phyloP scores from a whole-genome alignment of 2,329 filamentous ascomycete species.

The Xylaria multiplex region DNA sequence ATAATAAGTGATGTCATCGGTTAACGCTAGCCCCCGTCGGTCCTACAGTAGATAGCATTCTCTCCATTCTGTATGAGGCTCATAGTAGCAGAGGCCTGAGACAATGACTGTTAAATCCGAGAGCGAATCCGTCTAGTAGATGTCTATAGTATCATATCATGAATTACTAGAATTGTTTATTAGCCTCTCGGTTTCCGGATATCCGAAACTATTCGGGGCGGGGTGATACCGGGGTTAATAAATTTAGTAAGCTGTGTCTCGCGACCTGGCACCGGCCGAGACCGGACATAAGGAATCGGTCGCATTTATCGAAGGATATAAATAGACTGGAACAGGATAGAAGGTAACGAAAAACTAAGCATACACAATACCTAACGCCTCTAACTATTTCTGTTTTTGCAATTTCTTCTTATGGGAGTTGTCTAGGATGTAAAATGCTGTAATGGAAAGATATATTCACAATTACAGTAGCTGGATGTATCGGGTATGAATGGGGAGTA shows the following conservation, averaged over 20 bases:
- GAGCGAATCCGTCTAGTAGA: slow-evolving; percentile 7
- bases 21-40: neutral
- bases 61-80: neutral
- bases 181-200: slow-evolving; percentile 4
- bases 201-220: neutral
- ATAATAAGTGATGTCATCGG: slow-evolving; percentile 4
- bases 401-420: too few relatives aligned
- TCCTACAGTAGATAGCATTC: neutral
- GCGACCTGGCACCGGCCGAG: slow-evolving; percentile 5
- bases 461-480: too few relatives aligned
- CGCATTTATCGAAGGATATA: neutral
- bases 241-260: neutral
- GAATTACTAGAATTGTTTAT: neutral
- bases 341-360: too few relatives aligned
- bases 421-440: too few relatives aligned
- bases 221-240: neutral
- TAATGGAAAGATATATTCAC: too few relatives aligned
- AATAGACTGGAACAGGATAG: too few relatives aligned
- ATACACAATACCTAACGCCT: too few relatives aligned
- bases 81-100: neutral
- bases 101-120: slow-evolving; percentile 21
- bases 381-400: too few relatives aligned
- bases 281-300: neutral
- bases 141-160: neutral
- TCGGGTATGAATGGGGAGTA: too few relatives aligned